phyloP scores from a whole-genome alignment of 768 basidiomycete species.

The Boletus huronensis region DNA sequence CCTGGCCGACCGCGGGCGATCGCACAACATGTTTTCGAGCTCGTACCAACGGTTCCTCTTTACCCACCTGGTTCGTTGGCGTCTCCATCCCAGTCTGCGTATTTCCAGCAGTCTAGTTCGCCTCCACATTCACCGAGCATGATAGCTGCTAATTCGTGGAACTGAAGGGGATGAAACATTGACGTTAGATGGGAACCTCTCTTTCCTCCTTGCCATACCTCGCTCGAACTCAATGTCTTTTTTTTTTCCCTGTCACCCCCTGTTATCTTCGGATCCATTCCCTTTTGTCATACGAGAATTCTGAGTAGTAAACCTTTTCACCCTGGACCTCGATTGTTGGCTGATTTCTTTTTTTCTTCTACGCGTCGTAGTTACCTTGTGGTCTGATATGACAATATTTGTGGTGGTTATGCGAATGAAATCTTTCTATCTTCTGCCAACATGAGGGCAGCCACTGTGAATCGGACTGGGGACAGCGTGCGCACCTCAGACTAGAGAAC shows the following conservation, averaged over 20 bases:
- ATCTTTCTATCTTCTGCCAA: no score
- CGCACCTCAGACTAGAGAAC: no score
- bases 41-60: constrained; percentile 47
- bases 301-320: no score
- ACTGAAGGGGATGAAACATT: constrained; percentile 2
- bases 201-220: background rate
- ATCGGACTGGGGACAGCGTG: no score
- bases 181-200: background rate
- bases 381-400: no score
- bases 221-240: background rate
- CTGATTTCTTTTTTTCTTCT: no score
- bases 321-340: no score
- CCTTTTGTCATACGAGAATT: no score
- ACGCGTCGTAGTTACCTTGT: no score
- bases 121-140: constrained; percentile 56
- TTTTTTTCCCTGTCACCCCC: background rate
- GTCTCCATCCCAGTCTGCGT: constrained; percentile 50
- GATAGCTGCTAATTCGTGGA: constrained; percentile 26
- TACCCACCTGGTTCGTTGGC: constrained; percentile 43
- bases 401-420: no score
- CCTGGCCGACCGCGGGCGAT: constrained; percentile 44
- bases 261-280: background rate
- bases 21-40: constrained; percentile 73
- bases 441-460: no score
- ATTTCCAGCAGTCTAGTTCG: constrained; percentile 50